A percentile compares a stretch with the other conserved stretches of the same genome.
Conservation (phyloP, 176 grass and related monocot species). For the bread wheat (Triticum aestivum) region DNA sequence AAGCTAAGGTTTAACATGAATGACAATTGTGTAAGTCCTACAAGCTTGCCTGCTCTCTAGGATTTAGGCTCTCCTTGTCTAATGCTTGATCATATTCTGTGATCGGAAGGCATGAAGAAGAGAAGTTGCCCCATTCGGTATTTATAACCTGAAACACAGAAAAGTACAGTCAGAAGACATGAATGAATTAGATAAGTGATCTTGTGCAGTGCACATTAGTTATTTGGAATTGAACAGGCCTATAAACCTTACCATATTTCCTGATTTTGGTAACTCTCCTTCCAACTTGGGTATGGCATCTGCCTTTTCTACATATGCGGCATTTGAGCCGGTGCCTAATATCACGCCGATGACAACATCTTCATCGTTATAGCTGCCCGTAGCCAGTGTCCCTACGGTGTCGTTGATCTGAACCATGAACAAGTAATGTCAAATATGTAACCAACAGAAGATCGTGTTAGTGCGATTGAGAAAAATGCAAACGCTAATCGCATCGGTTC, state of each 20-base stretch:
- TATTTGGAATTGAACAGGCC: background rate
- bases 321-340: conserved; percentile 71
- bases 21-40: background rate
- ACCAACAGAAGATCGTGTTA: background rate
- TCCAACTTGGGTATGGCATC: conserved; percentile 52
- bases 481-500: background rate
- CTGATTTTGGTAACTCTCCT: conserved; percentile 37
- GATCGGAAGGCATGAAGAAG: conserved; percentile 52
- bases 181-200: background rate
- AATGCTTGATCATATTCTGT: conserved; percentile 72
- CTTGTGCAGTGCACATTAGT: background rate
- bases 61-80: conserved; percentile 72
- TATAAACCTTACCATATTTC: conserved; percentile 49
- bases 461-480: background rate
- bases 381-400: conserved; percentile 74
- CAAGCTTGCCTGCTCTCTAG: conserved; percentile 55
- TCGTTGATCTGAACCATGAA: conserved; percentile 74
- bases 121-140: conserved; percentile 77
- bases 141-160: conserved; percentile 50
- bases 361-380: conserved; percentile 61
- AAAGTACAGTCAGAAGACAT: background rate
- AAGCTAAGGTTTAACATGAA: background rate
- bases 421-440: background rate
- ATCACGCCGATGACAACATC: conserved; percentile 56
- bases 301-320: conserved; percentile 56